A percentile compares a stretch with the other conserved stretches of the same genome.
Conservation (phyloP, 2,329 filamentous ascomycete genomes). For the Penicillium griseofulvum region DNA sequence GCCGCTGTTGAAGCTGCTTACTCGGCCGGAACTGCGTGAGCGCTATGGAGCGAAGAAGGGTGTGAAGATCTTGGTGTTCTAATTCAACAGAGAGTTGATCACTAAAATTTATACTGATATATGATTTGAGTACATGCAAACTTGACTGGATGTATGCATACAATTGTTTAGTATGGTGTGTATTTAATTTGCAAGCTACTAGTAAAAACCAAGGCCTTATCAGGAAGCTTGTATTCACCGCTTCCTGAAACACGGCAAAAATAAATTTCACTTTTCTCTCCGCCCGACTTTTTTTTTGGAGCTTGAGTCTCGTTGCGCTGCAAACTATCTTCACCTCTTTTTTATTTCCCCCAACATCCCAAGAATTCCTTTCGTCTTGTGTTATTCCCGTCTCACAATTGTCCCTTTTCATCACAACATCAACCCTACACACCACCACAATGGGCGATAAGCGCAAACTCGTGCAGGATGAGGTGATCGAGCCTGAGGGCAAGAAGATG, state of each 20-base stretch:
- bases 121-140: not conserved
- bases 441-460: slow-evolving; percentile 44
- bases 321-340: slow-evolving; percentile 1
- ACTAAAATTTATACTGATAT: not conserved
- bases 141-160: not conserved
- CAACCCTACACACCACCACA: slow-evolving; percentile 8
- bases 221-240: slow-evolving; percentile 21
- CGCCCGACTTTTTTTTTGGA: slow-evolving; percentile 27
- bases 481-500: slow-evolving; percentile 34
- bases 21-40: slow-evolving; percentile 67
- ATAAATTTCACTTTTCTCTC: slow-evolving; percentile 28
- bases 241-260: slow-evolving; percentile 28
- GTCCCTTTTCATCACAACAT: not conserved
- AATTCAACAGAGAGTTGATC: slow-evolving; percentile 20
- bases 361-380: not conserved
- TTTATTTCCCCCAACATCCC: not conserved
- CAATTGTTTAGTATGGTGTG: not conserved
- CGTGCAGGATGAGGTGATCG: slow-evolving; percentile 30
- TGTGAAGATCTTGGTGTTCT: slow-evolving; percentile 51
- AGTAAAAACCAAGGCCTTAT: not conserved
- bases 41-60: slow-evolving; percentile 61
- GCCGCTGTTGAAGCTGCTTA: slow-evolving; percentile 72
- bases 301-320: slow-evolving; percentile 6
- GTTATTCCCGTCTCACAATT: not conserved
- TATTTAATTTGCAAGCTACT: not conserved